These are phyloP conservation scores for Fusarium oligoseptatum DNA, from an alignment of 2,329 filamentous ascomycete species.

Conservation along the genomic window DNA sequence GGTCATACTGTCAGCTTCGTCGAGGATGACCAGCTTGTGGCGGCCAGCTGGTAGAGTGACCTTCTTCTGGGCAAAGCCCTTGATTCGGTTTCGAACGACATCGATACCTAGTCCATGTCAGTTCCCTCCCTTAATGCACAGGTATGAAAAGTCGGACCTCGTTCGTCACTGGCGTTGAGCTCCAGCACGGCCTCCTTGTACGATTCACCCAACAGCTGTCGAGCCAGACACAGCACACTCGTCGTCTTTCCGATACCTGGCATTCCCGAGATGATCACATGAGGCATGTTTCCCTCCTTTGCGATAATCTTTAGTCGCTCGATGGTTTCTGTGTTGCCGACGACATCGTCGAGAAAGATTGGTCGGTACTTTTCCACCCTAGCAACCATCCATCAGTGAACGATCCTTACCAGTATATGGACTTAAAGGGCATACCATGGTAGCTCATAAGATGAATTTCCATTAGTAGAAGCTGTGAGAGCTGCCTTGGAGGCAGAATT, in stretches of 20 bases:
- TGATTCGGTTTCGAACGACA: slow-evolving; percentile 96
- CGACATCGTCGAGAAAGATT: slow-evolving; percentile 94
- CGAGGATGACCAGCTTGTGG: slow-evolving; percentile 96
- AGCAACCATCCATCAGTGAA: slow-evolving; percentile 44
- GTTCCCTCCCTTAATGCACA: neutral
- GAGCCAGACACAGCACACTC: slow-evolving; percentile 90
- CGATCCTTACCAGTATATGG: slow-evolving; percentile 4
- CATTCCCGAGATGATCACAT: slow-evolving; percentile 99
- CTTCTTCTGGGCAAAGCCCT: slow-evolving; percentile 98
- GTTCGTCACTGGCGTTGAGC: slow-evolving; percentile 95
- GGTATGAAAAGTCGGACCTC: slow-evolving; percentile 66
- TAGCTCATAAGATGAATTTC: slow-evolving; percentile 75
- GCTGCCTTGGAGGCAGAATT: slow-evolving; percentile 70
- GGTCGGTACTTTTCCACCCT: slow-evolving; percentile 99
- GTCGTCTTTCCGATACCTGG: slow-evolving; percentile 99
- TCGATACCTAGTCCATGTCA: slow-evolving; percentile 77
- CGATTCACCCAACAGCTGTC: slow-evolving; percentile 89
- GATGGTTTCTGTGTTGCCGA: slow-evolving; percentile 97
- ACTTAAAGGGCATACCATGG: slow-evolving; percentile 72
- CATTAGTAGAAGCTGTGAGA: slow-evolving; percentile 63
- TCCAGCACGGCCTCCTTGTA: slow-evolving; percentile 99
- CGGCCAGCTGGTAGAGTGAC: slow-evolving; percentile 91
- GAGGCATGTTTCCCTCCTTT: slow-evolving; percentile 98
- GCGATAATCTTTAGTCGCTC: slow-evolving; percentile 98
- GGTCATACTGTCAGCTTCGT: slow-evolving; percentile 99